phyloP scores from a whole-genome alignment of 495 filamentous ascomycete genomes.

The Annulohypoxylon stygium region DNA sequence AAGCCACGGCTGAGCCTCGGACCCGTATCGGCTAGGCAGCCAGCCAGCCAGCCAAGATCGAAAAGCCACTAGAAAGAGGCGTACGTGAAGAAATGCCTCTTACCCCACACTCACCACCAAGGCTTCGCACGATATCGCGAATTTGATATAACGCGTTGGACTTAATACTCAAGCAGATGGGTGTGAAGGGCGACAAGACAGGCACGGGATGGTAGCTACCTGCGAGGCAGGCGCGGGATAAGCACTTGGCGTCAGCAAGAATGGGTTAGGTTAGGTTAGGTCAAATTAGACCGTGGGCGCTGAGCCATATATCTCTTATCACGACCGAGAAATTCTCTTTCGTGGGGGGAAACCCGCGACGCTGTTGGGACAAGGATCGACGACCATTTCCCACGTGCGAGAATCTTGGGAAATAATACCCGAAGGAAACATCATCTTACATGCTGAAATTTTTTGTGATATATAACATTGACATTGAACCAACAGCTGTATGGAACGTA shows the following conservation, averaged over 20 bases:
- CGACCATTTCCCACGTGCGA: conserved; percentile 27
- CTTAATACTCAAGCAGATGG: background rate
- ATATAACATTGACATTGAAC: background rate
- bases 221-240: conserved; percentile 40
- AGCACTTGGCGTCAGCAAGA: background rate
- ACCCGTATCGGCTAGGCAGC: background rate
- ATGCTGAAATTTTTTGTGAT: background rate
- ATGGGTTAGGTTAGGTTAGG: conserved; percentile 4
- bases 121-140: background rate
- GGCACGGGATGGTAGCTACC: conserved; percentile 24
- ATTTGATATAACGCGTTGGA: background rate
- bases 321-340: background rate
- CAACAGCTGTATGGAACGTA: background rate
- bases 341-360: conserved; percentile 7
- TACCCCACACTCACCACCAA: background rate
- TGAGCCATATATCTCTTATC: background rate
- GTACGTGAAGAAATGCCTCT: background rate
- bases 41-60: too few relatives aligned
- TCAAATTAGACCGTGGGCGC: background rate
- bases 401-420: conserved; percentile 22
- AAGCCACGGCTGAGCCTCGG: background rate
- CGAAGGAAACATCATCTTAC: conserved; percentile 15
- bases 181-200: background rate
- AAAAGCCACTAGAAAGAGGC: background rate
- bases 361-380: conserved; percentile 22